phyloP scores from a whole-genome alignment of 2,329 filamentous ascomycete species.

The Aureobasidium sp. region DNA sequence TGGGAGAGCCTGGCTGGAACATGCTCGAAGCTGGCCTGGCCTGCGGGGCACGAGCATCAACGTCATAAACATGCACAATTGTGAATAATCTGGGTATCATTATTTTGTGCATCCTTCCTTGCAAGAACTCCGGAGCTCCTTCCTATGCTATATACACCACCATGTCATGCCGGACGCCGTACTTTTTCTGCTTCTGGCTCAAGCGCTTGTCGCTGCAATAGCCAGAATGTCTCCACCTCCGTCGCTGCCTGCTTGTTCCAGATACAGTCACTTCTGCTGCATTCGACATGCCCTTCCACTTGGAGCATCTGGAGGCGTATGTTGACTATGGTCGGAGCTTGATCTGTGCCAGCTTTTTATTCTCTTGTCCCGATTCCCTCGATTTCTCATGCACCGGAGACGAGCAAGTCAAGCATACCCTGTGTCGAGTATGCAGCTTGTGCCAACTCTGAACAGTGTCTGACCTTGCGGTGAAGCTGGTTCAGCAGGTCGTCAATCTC shows the following conservation, averaged over 20 bases:
- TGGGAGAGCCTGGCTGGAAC: background rate
- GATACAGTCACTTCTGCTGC: background rate
- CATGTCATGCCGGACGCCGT: background rate
- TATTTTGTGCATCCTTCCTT: conserved; percentile 3
- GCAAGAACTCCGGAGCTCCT: background rate
- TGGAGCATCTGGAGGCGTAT: background rate
- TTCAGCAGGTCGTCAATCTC: conserved; percentile 66
- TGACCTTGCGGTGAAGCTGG: conserved; percentile 62
- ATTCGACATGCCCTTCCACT: background rate
- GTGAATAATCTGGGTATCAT: conserved; percentile 2
- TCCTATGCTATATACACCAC: background rate
- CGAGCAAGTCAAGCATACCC: conserved; percentile 81
- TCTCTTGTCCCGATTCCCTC: background rate
- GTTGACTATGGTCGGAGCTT: background rate
- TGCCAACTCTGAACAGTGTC: conserved; percentile 71
- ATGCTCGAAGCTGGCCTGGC: conserved; percentile 3
- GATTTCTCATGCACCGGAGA: conserved; percentile 37
- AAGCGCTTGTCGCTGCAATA: background rate
- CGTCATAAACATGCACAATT: background rate
- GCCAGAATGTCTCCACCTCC: background rate
- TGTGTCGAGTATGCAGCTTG: conserved; percentile 74
- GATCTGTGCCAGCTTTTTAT: background rate
- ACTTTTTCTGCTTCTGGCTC: background rate
- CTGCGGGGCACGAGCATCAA: background rate
- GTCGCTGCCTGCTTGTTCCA: background rate